phyloP scores from a whole-genome alignment of 371 early-diverging fungal genomes.

The Mucor piriformis region DNA sequence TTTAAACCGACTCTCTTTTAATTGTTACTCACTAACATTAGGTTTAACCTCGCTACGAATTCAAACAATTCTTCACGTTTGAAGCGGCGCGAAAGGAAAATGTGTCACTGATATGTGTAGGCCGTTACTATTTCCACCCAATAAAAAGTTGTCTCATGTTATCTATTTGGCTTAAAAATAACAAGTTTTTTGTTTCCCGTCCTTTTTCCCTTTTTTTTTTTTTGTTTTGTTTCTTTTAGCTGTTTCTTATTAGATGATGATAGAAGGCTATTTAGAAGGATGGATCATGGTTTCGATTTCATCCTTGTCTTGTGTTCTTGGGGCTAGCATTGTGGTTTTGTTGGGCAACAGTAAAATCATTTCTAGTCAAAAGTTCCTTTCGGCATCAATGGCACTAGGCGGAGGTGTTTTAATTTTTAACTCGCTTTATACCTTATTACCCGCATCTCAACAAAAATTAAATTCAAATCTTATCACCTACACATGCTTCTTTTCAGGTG shows the following conservation, averaged over 20 bases:
- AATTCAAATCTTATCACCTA: slow-evolving; percentile 15
- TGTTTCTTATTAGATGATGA: no score
- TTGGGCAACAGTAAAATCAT: slow-evolving; percentile 10
- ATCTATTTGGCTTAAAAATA: no score
- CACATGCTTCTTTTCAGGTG: slow-evolving; percentile 27
- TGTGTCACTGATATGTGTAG: no score
- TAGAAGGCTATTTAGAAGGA: slow-evolving; percentile 13
- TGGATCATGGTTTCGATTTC: slow-evolving; percentile 31
- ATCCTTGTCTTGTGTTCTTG: slow-evolving; percentile 26
- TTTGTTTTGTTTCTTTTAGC: slow-evolving; percentile 1
- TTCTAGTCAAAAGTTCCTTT: slow-evolving; percentile 24
- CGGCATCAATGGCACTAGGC: slow-evolving; percentile 30
- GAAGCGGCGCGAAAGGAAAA: no score
- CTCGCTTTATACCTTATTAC: slow-evolving; percentile 30
- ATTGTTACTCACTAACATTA: no score
- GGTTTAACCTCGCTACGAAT: no score
- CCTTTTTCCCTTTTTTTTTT: slow-evolving; percentile 8
- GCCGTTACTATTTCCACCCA: no score
- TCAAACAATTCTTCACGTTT: no score
- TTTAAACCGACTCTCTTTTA: no score
- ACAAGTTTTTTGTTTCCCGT: not conserved
- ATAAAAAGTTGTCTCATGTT: no score
- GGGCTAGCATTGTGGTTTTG: slow-evolving; percentile 28
- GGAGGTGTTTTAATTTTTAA: slow-evolving; percentile 33
- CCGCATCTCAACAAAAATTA: slow-evolving; percentile 25